Evolutionary conservation across 768 basidiomycete genomes (phyloP).

Genomic region (Mycena amicta): DNA sequence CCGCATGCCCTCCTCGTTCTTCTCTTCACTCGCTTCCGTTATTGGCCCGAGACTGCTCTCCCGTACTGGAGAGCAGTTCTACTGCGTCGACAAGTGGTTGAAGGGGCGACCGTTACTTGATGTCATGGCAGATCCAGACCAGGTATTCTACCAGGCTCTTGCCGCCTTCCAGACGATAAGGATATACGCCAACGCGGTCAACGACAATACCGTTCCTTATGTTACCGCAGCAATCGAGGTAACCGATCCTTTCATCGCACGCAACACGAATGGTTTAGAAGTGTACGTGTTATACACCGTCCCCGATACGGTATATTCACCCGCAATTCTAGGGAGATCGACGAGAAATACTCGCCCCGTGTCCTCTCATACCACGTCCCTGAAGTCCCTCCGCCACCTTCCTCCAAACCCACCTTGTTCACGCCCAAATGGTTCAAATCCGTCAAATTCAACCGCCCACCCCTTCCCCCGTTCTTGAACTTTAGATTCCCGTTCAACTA

Average conservation of each 20-base stretch:
- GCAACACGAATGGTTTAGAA: constrained; percentile 58
- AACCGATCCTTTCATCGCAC: constrained; percentile 64
- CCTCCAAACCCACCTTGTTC: constrained; percentile 41
- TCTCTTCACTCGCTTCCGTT: constrained; percentile 52
- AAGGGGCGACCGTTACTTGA: constrained; percentile 69
- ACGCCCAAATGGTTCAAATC: constrained; percentile 49
- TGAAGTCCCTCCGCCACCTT: constrained; percentile 41
- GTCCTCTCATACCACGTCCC: constrained; percentile 56
- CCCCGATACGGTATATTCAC: not conserved
- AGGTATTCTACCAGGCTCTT: constrained; percentile 76
- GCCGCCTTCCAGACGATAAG: constrained; percentile 64
- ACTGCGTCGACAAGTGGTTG: constrained; percentile 72
- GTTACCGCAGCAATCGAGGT: constrained; percentile 74
- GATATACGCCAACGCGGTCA: constrained; percentile 83
- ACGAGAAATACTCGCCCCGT: constrained; percentile 58
- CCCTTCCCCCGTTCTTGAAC: constrained; percentile 63
- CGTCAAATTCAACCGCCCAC: constrained; percentile 40
- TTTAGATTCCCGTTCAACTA: constrained; percentile 71
- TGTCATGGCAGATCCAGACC: constrained; percentile 82
- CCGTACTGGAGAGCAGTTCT: constrained; percentile 81
- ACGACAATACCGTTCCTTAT: constrained; percentile 83
- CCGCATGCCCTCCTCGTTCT: constrained; percentile 59
- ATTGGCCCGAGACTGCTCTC: constrained; percentile 74
- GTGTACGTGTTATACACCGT: too few species aligned
- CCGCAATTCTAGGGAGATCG: constrained; percentile 46